Base-by-base conservation (phyloP, 2,329 filamentous ascomycete genomes). In the Nemania diffusa region DNA sequence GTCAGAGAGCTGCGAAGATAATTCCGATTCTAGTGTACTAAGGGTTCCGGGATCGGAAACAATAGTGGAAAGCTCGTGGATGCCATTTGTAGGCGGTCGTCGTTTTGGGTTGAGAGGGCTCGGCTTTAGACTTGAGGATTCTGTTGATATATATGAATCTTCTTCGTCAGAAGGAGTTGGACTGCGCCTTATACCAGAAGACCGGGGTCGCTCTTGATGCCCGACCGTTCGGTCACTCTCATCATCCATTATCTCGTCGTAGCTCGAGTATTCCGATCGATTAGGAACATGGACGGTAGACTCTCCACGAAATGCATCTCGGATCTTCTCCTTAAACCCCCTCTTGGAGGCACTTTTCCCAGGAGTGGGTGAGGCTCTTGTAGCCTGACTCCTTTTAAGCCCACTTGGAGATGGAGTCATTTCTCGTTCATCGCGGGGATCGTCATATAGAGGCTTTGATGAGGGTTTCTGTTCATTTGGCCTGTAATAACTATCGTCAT, bases 231-330 rank as follows among this genome's bases (percentile, higher is more conserved):
- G 71, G 7, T 78, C 73, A 44, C 63, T 68, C 22, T 75, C 73
- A 42, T 76, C 70, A 58, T 78, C 74, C 20, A 75, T 69, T 26
- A 74, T 71, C 73, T 84, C 80, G 65, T 85, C 81, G 32, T 79
- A 82, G 58, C 82, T 85, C 42, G 84, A 81, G 66, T 87, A 87
- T 27, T 81, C 79, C 66, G 80, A 80, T 1, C 83, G 81, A 15
- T 81, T 80, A 5, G 83, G 78, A 22, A 79, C 79, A 65, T 84
- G 80, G 9, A 81, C 81, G 2, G 78, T 82, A 1, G 88, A 90
- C 74, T 90, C 87, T 32, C 88, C 88, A 44, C 84, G 84, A 72
- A 91, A 90, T 3, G 88, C 88, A 67, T 88, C 87, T 61, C 85
- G 86, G 8, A 91, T 78, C 52, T 84, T 83, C 46, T 89, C 88